Evolutionary conservation across 306 rosid species (phyloP).

Genomic region (Medicago ruthenica): DNA sequence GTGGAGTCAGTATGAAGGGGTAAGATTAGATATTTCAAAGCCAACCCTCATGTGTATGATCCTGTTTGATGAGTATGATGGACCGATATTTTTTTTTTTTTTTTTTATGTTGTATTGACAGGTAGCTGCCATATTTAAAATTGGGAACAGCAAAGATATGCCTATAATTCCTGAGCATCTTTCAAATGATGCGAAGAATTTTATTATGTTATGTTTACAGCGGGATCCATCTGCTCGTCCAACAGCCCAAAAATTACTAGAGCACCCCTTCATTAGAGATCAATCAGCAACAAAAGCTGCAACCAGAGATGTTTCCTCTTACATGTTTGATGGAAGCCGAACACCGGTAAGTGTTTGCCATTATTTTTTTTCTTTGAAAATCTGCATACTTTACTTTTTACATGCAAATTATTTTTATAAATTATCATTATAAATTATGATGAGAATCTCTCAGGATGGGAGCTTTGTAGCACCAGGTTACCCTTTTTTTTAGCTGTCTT

Average conservation of each 20-base stretch:
- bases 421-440: neutral
- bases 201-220: constrained; percentile 81
- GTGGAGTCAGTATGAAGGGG: constrained; percentile 99
- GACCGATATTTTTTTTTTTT: neutral
- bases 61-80: constrained; percentile 34
- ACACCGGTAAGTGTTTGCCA: constrained; percentile 69
- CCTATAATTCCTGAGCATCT: constrained; percentile 95
- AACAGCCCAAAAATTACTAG: constrained; percentile 65
- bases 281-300: constrained; percentile 68
- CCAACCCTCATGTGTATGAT: neutral
- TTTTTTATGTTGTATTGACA: constrained; percentile 52
- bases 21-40: constrained; percentile 56
- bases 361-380: constrained; percentile 27
- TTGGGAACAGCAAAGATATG: constrained; percentile 95
- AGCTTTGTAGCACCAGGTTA: neutral
- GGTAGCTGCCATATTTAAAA: constrained; percentile 99
- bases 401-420: constrained; percentile 19
- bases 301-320: constrained; percentile 73
- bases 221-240: constrained; percentile 88
- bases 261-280: constrained; percentile 87
- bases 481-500: constrained; percentile 6
- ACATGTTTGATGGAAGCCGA: constrained; percentile 79
- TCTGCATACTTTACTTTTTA: constrained; percentile 7
- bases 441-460: neutral
- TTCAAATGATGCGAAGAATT: constrained; percentile 80